Percentiles rank a stretch among this genome's conserved stretches.
Evolutionary conservation across 192 early-diverging fungal species (phyloP).

Genomic region (Backusella luteola): DNA sequence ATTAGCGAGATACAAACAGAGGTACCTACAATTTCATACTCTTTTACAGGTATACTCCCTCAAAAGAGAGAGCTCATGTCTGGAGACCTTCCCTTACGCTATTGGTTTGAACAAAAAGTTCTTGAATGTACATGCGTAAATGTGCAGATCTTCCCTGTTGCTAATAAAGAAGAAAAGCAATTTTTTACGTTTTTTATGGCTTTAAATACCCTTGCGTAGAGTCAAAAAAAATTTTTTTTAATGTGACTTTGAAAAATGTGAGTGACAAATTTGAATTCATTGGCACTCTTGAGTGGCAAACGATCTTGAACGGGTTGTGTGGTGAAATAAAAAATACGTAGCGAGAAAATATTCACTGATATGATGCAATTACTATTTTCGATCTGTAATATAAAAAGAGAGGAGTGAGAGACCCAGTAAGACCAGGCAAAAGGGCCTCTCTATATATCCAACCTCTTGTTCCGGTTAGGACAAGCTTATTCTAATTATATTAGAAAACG

Average conservation of each 20-base stretch:
- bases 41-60: slow-evolving; percentile 2
- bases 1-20: not conserved
- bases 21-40: not conserved
- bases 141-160: slow-evolving; percentile 18
- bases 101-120: not conserved
- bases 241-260: not conserved
- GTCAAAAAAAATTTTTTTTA: not conserved
- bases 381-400: too few species aligned
- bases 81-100: slow-evolving; percentile 25
- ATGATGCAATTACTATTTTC: too few species aligned
- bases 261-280: too few species aligned
- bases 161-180: not conserved
- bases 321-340: too few species aligned
- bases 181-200: not conserved
- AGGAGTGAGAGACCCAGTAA: too few species aligned
- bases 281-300: too few species aligned
- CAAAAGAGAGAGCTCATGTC: not conserved
- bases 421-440: too few species aligned
- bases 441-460: too few species aligned
- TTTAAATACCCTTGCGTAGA: not conserved
- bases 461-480: too few species aligned
- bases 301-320: too few species aligned
- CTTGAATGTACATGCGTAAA: slow-evolving; percentile 12
- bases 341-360: too few species aligned
- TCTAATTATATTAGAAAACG: too few species aligned